Evolutionary conservation across 306 rosid species (phyloP).

Genomic region (Lathyrus tuberosus): DNA sequence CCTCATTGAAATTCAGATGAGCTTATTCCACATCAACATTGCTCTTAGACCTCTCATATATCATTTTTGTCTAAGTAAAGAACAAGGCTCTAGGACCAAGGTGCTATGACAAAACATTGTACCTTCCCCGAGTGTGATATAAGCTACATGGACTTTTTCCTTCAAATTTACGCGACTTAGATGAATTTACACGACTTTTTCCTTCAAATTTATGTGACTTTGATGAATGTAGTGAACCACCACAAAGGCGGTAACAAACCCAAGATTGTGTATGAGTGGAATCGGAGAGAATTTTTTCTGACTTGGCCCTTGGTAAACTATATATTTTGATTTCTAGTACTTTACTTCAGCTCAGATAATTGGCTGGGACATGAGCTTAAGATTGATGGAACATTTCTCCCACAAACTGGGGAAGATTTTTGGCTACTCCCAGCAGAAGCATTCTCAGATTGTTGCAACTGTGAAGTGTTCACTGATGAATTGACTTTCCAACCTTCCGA

Average conservation of each 20-base stretch:
- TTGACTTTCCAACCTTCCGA: slow-evolving; percentile 39
- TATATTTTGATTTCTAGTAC: slow-evolving; percentile 38
- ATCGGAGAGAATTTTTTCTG: slow-evolving; percentile 10
- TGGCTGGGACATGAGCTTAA: slow-evolving; percentile 54
- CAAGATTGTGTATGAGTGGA: not conserved
- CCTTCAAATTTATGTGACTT: slow-evolving; percentile 8
- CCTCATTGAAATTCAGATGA: slow-evolving; percentile 12
- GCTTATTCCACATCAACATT: slow-evolving; percentile 15
- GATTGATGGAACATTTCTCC: slow-evolving; percentile 62
- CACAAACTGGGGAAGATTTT: slow-evolving; percentile 58
- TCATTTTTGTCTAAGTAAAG: slow-evolving; percentile 21
- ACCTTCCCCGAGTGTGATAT: slow-evolving; percentile 8
- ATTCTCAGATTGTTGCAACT: slow-evolving; percentile 47
- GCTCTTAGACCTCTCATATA: not conserved
- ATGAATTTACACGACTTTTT: not conserved
- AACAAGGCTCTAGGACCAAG: slow-evolving; percentile 13
- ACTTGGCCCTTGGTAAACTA: slow-evolving; percentile 28
- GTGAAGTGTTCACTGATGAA: slow-evolving; percentile 42
- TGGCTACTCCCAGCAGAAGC: slow-evolving; percentile 43
- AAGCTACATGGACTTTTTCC: slow-evolving; percentile 16
- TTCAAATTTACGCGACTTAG: not conserved
- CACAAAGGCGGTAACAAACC: not conserved
- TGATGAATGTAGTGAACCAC: slow-evolving; percentile 13
- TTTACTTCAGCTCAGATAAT: slow-evolving; percentile 60
- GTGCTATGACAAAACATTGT: slow-evolving; percentile 3